These are phyloP conservation scores for Phoma sp. DNA, from an alignment of 2,329 filamentous ascomycete species.

Conservation along the genomic window DNA sequence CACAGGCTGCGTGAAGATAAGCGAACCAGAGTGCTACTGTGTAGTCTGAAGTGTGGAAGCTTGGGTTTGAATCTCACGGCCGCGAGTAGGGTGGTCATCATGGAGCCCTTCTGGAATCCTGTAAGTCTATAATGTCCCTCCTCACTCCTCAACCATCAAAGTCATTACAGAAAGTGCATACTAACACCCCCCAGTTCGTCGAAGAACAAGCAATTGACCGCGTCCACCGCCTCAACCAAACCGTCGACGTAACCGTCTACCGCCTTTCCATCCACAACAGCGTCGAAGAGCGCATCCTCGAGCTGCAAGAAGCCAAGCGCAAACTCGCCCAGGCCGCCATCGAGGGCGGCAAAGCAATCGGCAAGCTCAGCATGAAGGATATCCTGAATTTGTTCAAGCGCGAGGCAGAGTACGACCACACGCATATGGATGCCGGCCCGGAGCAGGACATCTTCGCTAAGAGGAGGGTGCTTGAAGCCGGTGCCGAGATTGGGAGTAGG, in stretches of 20 bases:
- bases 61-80: slow-evolving; percentile 94
- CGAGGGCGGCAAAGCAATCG: slow-evolving; percentile 77
- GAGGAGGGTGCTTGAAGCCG: slow-evolving; percentile 38
- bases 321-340: slow-evolving; percentile 91
- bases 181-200: slow-evolving; percentile 70
- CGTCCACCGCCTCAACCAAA: slow-evolving; percentile 97
- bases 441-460: slow-evolving; percentile 46
- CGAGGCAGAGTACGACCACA: slow-evolving; percentile 64
- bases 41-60: slow-evolving; percentile 91
- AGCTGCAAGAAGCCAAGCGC: slow-evolving; percentile 91
- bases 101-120: slow-evolving; percentile 99
- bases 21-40: slow-evolving; percentile 82
- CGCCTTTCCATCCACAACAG: slow-evolving; percentile 86
- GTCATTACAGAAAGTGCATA: not conserved
- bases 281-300: slow-evolving; percentile 94
- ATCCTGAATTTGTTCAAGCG: slow-evolving; percentile 88
- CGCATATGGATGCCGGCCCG: slow-evolving; percentile 49
- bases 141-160: not conserved
- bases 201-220: slow-evolving; percentile 99
- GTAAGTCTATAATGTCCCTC: slow-evolving; percentile 60
- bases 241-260: slow-evolving; percentile 92
- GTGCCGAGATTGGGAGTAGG: slow-evolving; percentile 3
- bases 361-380: slow-evolving; percentile 91
- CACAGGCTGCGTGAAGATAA: slow-evolving; percentile 77
- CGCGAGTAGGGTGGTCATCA: slow-evolving; percentile 88